Base-by-base conservation (phyloP, 2,329 filamentous ascomycete genomes). In the Pleurostoma richardsiae region DNA sequence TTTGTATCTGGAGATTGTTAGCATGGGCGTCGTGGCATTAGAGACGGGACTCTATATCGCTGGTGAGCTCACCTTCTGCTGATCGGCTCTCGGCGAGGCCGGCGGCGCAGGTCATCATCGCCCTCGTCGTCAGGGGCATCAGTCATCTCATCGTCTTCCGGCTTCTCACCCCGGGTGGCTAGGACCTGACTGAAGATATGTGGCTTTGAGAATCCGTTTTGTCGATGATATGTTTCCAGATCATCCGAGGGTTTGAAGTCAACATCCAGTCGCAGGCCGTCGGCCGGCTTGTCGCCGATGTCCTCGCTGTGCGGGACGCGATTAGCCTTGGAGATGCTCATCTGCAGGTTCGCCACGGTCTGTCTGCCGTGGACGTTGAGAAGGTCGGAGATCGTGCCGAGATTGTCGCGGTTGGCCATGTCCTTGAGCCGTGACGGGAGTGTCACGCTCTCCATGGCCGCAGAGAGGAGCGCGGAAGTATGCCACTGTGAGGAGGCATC, bases 331-430 rank as follows among this genome's bases (percentile, higher is more conserved):
- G 72, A 67, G 31, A 88, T 69, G 43, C 78, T 83, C 70, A 95
- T 81, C 48, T 82, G 78, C 42, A 95, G 71, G 50, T 85, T 83
- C 5, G 86, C 88, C 31, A 97, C 82, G 29, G 81, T 86, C 59
- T 91, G 89, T 50, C 82, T 86, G n/a, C 88, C 89, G 48, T 86
- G 83, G 30, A 82, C 76, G 54, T 90, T 91, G 45, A 95, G 69
- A 10, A 79, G 73, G 45, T 82, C 79, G 30, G 84, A 79, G 41
- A 92, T 66, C 43, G 82, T 76, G 38, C 78, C 75, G 41, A 94
- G 67, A 1, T 76, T 81, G 28, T 59, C 74, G 50, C 68, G 68
- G 54, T 62, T 71, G 52, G 56, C 63, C 4, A 63, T 63, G 8
- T 73, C 64, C 30, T 74, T 76, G 30, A 96, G 67, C 3, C 92